These are phyloP conservation scores for Mallotus repandus DNA, from an alignment of 441 rosid genomes.

Conservation along the genomic window DNA sequence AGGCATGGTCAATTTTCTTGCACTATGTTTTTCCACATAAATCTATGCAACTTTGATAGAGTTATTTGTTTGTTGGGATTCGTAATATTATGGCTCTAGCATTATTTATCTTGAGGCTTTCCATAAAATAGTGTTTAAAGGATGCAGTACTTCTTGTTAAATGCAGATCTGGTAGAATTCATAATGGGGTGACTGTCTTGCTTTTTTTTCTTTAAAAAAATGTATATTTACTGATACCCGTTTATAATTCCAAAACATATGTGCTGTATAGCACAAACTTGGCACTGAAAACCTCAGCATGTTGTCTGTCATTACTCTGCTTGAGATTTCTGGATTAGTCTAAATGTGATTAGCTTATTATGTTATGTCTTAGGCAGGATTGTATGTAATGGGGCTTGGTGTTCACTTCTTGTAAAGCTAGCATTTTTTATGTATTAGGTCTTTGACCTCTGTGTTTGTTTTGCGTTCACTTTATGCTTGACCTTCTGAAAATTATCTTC, in stretches of 20 bases:
- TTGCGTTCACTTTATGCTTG: background rate
- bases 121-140: background rate
- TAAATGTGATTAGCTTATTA: background rate
- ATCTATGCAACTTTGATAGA: background rate
- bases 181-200: background rate
- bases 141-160: background rate
- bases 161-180: background rate
- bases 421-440: background rate
- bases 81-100: background rate
- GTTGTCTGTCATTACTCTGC: background rate
- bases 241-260: background rate
- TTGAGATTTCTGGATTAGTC: background rate
- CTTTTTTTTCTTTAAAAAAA: background rate
- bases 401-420: background rate
- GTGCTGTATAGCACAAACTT: background rate
- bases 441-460: background rate
- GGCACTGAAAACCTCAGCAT: background rate
- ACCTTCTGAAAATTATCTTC: background rate
- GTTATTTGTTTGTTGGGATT: background rate
- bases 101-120: background rate
- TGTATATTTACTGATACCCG: background rate
- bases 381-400: background rate
- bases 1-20: slow-evolving; percentile 39
- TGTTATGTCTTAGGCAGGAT: background rate
- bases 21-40: background rate